Evolutionary conservation across 768 basidiomycete species (phyloP).

Genomic region (Calvatia gigantea): DNA sequence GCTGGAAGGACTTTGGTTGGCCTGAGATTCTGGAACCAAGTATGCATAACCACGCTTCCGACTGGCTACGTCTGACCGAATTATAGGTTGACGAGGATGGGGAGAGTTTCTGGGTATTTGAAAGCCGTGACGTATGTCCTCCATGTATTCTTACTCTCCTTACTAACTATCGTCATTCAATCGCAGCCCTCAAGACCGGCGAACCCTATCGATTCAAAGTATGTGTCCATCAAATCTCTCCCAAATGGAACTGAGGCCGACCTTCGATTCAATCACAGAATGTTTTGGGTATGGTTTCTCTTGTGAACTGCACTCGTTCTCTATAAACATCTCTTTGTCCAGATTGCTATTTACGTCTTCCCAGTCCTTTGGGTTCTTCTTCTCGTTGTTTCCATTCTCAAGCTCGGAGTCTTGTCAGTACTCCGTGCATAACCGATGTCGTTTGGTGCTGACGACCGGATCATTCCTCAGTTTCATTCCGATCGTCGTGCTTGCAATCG

Average conservation of each 20-base stretch:
- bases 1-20: slow-evolving; percentile 92
- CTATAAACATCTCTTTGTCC: not conserved
- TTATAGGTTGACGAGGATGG: slow-evolving; percentile 91
- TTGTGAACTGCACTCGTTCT: not conserved
- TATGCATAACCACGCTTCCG: slow-evolving; percentile 20
- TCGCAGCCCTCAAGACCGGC: slow-evolving; percentile 80
- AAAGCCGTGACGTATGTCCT: slow-evolving; percentile 83
- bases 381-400: slow-evolving; percentile 84
- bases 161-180: not conserved
- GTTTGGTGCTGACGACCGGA: slow-evolving; percentile 12
- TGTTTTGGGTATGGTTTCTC: slow-evolving; percentile 82
- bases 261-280: slow-evolving; percentile 45
- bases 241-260: not conserved
- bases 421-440: not conserved
- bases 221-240: slow-evolving; percentile 20
- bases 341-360: slow-evolving; percentile 89
- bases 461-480: slow-evolving; percentile 72
- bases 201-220: slow-evolving; percentile 87
- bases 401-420: slow-evolving; percentile 82
- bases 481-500: slow-evolving; percentile 88
- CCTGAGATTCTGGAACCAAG: slow-evolving; percentile 96
- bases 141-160: not conserved
- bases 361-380: slow-evolving; percentile 86
- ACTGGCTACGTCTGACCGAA: slow-evolving; percentile 3
- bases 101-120: slow-evolving; percentile 96